A percentile compares a stretch with the other conserved stretches of the same genome.
These are phyloP conservation scores for Noccaea caerulescens DNA, from an alignment of 345 rosid genomes.

Conservation along the genomic window DNA sequence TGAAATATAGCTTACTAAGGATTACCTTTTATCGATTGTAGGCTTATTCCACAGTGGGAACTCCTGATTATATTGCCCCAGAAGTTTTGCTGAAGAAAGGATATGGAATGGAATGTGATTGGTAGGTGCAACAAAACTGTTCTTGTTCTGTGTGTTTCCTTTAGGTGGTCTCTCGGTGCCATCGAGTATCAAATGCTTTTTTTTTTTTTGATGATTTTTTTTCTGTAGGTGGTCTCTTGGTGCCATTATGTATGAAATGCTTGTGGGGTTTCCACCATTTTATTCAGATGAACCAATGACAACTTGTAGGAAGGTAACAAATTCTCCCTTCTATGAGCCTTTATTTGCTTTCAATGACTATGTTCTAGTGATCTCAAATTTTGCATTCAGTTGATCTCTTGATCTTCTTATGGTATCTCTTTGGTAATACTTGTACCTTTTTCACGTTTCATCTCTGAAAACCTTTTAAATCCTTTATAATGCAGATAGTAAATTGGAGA, in stretches of 20 bases:
- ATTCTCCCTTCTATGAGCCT: background rate
- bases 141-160: conserved; percentile 26
- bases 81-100: conserved; percentile 96
- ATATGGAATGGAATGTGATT: conserved; percentile 99
- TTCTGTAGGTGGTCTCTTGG: conserved; percentile 97
- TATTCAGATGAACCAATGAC: conserved; percentile 99
- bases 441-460: conserved; percentile 2
- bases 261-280: conserved; percentile 98
- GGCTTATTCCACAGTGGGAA: conserved; percentile 99
- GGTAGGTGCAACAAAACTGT: conserved; percentile 56
- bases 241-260: conserved; percentile 99
- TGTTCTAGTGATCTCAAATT: background rate
- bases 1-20: background rate
- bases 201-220: conserved; percentile 47
- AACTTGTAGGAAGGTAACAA: conserved; percentile 91
- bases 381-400: background rate
- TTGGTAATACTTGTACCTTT: background rate
- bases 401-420: background rate
- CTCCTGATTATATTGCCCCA: conserved; percentile 96
- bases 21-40: conserved; percentile 41
- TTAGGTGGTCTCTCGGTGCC: conserved; percentile 99
- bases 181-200: conserved; percentile 99
- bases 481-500: conserved; percentile 97
- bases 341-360: background rate
- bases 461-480: conserved; percentile 3